These are phyloP conservation scores for Plasmodium relictum DNA, from an alignment of 169 alveolate genomes.

Conservation along the genomic window DNA sequence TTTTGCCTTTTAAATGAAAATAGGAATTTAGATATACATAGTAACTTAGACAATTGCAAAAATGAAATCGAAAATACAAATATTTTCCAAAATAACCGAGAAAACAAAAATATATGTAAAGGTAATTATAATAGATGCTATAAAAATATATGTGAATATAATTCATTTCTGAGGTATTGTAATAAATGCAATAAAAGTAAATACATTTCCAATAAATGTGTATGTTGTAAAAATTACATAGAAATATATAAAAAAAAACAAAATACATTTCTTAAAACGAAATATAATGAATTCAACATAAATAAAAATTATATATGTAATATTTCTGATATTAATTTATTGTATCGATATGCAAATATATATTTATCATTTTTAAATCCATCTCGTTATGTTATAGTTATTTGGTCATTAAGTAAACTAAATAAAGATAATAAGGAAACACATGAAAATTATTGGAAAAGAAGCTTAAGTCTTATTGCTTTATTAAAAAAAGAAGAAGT, in stretches of 20 bases:
- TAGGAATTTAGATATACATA: background rate
- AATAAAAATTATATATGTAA: constrained; percentile 1
- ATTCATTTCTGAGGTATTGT: too few species aligned
- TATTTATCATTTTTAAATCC: constrained; percentile 49
- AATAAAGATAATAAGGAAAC: constrained; percentile 41
- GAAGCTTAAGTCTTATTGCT: constrained; percentile 39
- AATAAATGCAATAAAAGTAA: background rate
- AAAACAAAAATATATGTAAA: background rate
- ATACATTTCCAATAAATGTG: background rate
- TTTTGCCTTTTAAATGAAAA: constrained; percentile 5
- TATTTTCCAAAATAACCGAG: background rate
- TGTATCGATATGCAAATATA: constrained; percentile 46
- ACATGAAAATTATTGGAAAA: constrained; percentile 37
- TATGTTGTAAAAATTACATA: background rate
- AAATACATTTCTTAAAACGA: background rate
- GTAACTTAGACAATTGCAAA: background rate
- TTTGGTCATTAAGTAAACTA: constrained; percentile 74
- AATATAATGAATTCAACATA: background rate
- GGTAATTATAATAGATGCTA: background rate
- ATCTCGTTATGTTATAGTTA: constrained; percentile 60
- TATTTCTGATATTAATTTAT: constrained; percentile 14
- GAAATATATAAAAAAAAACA: too few species aligned
- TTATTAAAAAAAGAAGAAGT: constrained; percentile 35
- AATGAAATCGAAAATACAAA: background rate
- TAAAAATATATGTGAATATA: background rate